Conservation (phyloP, 2,329 filamentous ascomycete species). For the Trichoderma aggressivum region DNA sequence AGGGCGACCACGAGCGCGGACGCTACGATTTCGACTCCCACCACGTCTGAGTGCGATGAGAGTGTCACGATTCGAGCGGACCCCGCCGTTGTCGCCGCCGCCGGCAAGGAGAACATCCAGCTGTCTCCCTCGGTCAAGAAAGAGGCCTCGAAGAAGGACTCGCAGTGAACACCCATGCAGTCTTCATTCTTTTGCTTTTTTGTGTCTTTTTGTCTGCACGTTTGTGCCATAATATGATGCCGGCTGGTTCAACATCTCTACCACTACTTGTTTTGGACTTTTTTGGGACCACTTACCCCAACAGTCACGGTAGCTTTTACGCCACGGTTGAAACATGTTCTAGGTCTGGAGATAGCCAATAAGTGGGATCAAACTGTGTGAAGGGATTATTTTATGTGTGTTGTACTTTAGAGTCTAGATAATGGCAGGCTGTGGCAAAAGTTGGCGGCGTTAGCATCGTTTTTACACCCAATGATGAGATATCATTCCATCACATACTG, state of each 20-base stretch:
- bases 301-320: conserved; percentile 28
- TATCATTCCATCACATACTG: background rate
- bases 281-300: conserved; percentile 24
- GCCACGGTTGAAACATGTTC: conserved; percentile 36
- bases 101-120: conserved; percentile 40
- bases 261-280: conserved; percentile 18
- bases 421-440: conserved; percentile 26
- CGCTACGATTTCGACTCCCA: conserved; percentile 38
- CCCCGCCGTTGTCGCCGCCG: conserved; percentile 40
- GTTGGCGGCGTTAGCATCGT: conserved; percentile 20
- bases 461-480: background rate
- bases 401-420: conserved; percentile 41
- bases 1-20: conserved; percentile 39
- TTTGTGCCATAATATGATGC: conserved; percentile 18
- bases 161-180: conserved; percentile 20
- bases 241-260: conserved; percentile 20
- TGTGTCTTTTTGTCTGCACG: conserved; percentile 17
- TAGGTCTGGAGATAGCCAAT: conserved; percentile 34
- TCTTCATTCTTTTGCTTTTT: background rate
- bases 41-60: conserved; percentile 51
- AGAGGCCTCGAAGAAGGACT: conserved; percentile 34
- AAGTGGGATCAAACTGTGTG: conserved; percentile 31
- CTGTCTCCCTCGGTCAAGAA: conserved; percentile 48
- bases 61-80: conserved; percentile 54
- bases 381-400: conserved; percentile 33